Evolutionary conservation across 192 early-diverging fungal genomes (phyloP).

Genomic region (Funneliformis mosseae): DNA sequence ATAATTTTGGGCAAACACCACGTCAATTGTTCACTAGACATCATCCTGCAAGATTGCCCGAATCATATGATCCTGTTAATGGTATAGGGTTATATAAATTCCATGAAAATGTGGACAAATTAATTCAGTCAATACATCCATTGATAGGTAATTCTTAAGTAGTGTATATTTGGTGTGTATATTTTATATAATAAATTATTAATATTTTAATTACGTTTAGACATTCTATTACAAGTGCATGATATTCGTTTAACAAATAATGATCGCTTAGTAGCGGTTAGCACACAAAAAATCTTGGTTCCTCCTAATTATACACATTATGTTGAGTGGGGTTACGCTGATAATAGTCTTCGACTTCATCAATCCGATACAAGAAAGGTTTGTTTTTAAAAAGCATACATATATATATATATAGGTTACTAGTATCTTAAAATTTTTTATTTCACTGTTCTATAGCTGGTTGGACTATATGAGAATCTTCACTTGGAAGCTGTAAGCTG

Average conservation of each 20-base stretch:
- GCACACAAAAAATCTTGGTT: conserved; percentile 47
- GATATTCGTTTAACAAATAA: conserved; percentile 45
- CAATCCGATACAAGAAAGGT: conserved; percentile 55
- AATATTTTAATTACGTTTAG: conserved; percentile 32
- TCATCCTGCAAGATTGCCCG: conserved; percentile 64
- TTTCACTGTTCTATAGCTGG: conserved; percentile 3
- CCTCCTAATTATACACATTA: conserved; percentile 50
- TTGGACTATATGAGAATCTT: conserved; percentile 63
- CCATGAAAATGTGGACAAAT: conserved; percentile 49
- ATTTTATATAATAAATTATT: neutral
- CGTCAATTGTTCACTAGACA: conserved; percentile 85
- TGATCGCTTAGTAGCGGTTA: conserved; percentile 44
- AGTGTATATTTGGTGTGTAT: neutral
- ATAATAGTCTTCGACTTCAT: conserved; percentile 60
- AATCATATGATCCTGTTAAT: conserved; percentile 41
- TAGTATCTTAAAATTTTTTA: neutral
- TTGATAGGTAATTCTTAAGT: conserved; percentile 46
- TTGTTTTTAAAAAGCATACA: neutral
- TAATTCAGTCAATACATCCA: conserved; percentile 57
- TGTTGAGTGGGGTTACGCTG: conserved; percentile 67
- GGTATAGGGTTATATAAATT: conserved; percentile 43
- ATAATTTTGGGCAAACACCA: conserved; percentile 98
- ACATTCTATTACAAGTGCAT: conserved; percentile 54
- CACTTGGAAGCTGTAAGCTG: conserved; percentile 61
- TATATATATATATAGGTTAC: neutral